Base-by-base conservation (phyloP, 139 green algal species). In the Coelastrella sp. region DNA sequence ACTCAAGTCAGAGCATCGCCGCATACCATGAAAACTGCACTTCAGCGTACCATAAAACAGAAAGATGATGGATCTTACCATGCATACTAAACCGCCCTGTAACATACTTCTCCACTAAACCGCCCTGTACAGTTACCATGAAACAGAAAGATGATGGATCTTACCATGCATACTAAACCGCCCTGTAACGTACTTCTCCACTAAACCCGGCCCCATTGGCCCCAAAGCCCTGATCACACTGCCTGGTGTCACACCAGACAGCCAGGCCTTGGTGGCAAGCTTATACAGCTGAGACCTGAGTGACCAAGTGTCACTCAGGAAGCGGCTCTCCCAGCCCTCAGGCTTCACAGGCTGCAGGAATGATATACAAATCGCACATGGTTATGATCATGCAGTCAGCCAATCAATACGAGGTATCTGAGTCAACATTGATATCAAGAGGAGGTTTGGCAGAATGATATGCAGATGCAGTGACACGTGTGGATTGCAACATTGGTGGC, bases 231-330 rank as follows among this genome's bases (percentile, higher is more conserved):
- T 87, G 38, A 97, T 89, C 11, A 98, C 23, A 32, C 73, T 72
- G 7, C 94, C 94, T 2, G 95, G 95, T 0, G 95, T 98, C 6
- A 95, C 45, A 63, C 94, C 95, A 21, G 45, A 45, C 63, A 94
- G 81, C 94, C 94, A 98, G 5, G 81, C 80, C 32, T 81, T 27
- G 19, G 60, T 53, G 19, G 71, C 68, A 0, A 72, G 21, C 84
- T 83, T 89, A 82, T 85, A 95, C 35, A 95, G 34, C 69, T 90
- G 85, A 8, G 86, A 87, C 0, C 88, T 71, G 57, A 84, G 62
- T 0, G 64, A 88, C 88, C 86, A 94, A 19, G 81, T 85, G 27
- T 88, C 78, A 13, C 73, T 74, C 43, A 93, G 32, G 23, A 71
- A 74, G 2, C 86, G 88, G 30, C 53, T 75, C 84, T 92, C 72